Base-by-base conservation (phyloP, 176 grass and related monocot genomes). In the Oryza longistaminata region DNA sequence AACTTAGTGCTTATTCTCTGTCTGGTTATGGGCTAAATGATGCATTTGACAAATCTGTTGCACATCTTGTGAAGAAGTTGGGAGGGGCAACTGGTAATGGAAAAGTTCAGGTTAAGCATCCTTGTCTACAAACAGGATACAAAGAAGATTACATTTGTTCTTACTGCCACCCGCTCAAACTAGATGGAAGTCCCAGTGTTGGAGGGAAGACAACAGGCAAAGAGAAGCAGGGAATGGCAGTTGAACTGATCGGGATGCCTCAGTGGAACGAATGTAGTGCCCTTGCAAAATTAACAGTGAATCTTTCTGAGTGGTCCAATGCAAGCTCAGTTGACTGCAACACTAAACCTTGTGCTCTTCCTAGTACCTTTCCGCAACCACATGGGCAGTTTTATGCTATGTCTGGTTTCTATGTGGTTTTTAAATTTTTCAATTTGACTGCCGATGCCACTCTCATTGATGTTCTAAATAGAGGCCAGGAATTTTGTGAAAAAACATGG, bases 21-120 rank as follows among this genome's bases (percentile, higher is more conserved):
- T 88, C 88, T 31, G 96, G 96, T 53, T 98, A 98, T 92, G 96
- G 96, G 71, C 77, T 98, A 65, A 98, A 98, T 89, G 96, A 98
- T 87, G 96, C 96, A 80, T 98, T 98, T 86, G 96, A 94, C 74
- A 98, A 94, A 88, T 96, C 96, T 19, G 93, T 98, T 25, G 93
- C 93, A 17, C 62, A 95, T 94, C 88, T 98, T 85, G 64, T 92
- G 61, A 95, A 90, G 85, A 89, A 50, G 17, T 62, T 81, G 8
- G 83, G 88, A 83, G 73, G 33, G 74, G 37, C 68, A 71, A 39
- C 86, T 85, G 89, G 27, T 62, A 87, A 81, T 58, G 83, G 77
- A 22, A 95, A 98, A 90, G 62, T 95, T 81, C 83, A 89, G 79
- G 81, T 98, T 70, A 95, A 89, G 52, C 96, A 98, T 85, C 96